These are phyloP conservation scores for Rhizophora apiculata DNA, from an alignment of 345 rosid genomes.

Conservation along the genomic window DNA sequence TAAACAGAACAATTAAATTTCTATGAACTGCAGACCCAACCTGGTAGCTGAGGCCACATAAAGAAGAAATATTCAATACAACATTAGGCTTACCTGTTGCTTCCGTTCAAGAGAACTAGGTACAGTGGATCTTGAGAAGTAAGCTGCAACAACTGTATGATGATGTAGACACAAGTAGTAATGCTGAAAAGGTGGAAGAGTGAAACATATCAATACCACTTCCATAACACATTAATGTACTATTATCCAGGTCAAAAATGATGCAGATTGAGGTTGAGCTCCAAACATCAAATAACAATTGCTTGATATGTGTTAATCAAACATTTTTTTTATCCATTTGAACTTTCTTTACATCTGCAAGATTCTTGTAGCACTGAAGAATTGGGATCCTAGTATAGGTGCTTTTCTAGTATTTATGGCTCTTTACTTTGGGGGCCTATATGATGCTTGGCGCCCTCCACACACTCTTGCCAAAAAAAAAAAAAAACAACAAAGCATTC, in stretches of 20 bases:
- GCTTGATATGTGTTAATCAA: too few relatives aligned
- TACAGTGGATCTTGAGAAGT: conserved; percentile 64
- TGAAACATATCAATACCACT: conserved; percentile 8
- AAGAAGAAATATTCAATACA: background rate
- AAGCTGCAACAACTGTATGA: conserved; percentile 53
- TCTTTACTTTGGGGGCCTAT: too few relatives aligned
- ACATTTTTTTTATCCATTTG: background rate
- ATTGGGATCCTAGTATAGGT: too few relatives aligned
- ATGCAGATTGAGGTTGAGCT: too few relatives aligned
- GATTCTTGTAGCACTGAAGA: background rate
- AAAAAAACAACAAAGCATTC: too few relatives aligned
- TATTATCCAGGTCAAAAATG: background rate
- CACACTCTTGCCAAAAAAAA: too few relatives aligned
- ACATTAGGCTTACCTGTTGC: conserved; percentile 42
- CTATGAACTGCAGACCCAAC: background rate
- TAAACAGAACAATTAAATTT: background rate
- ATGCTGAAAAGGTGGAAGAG: conserved; percentile 43
- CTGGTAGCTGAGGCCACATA: background rate
- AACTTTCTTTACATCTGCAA: background rate
- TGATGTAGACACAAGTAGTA: conserved; percentile 58
- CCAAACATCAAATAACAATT: too few relatives aligned
- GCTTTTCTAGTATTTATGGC: too few relatives aligned
- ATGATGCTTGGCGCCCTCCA: too few relatives aligned
- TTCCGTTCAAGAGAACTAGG: conserved; percentile 48
- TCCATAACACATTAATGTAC: background rate